A percentile compares a stretch with the other conserved stretches of the same genome.
Conservation (phyloP, 2,329 filamentous ascomycete species). For the Clathrospora elynae region DNA sequence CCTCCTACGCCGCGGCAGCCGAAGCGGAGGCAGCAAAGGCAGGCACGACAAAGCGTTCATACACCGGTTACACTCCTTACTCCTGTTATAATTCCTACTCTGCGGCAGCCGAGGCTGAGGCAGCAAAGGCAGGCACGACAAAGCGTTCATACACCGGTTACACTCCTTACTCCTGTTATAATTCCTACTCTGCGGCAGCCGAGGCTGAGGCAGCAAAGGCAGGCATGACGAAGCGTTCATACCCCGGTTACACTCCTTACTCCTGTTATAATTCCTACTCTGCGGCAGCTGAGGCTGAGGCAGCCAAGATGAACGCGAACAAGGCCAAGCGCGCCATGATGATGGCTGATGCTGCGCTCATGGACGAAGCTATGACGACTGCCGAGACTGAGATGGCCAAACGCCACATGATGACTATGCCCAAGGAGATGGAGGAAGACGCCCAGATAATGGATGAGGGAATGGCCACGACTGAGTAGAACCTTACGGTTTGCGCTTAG, state of each 20-base stretch:
- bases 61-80: constrained; percentile 4
- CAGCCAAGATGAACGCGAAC: neutral
- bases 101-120: neutral
- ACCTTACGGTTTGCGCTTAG: too few relatives aligned
- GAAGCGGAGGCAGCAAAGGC: constrained; percentile 1
- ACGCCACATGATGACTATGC: constrained; percentile 2
- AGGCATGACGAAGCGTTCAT: neutral
- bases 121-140: neutral
- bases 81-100: too few relatives aligned
- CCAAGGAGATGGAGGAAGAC: constrained; percentile 1
- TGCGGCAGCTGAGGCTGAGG: constrained; percentile 5
- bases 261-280: constrained; percentile 4
- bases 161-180: neutral
- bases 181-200: neutral
- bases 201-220: neutral
- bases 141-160: constrained; percentile 1
- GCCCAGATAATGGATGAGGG: neutral
- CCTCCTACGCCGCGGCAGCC: neutral
- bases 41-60: constrained; percentile 1
- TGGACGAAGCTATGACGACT: neutral
- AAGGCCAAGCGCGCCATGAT: neutral
- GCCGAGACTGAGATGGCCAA: neutral
- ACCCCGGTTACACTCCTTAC: constrained; percentile 4
- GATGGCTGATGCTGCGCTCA: neutral
- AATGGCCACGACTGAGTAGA: neutral